phyloP scores from a whole-genome alignment of 352 stramenopile species.

The Pythium sp. region DNA sequence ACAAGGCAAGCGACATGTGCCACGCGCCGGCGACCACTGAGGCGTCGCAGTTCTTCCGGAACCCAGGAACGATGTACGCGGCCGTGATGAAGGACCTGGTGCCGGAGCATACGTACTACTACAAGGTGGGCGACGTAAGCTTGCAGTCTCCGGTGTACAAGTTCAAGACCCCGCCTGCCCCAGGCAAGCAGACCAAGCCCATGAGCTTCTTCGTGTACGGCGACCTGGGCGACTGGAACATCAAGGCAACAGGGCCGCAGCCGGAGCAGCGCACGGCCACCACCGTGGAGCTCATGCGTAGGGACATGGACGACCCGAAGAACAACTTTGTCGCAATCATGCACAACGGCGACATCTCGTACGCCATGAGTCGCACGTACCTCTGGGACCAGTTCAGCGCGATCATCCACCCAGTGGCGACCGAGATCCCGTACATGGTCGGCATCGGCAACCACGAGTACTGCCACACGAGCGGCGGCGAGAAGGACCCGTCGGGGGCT shows the following conservation, averaged over 20 bases:
- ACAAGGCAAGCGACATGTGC: constrained; percentile 29
- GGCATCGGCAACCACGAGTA: constrained; percentile 56
- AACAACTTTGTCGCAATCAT: constrained; percentile 50
- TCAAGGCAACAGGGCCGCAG: neutral
- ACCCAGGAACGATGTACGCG: constrained; percentile 24
- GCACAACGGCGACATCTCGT: constrained; percentile 72
- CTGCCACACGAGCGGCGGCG: constrained; percentile 46
- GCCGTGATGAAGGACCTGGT: constrained; percentile 20
- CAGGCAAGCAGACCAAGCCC: constrained; percentile 10
- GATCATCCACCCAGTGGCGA: constrained; percentile 62
- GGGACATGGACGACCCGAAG: constrained; percentile 19
- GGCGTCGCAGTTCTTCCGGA: constrained; percentile 15
- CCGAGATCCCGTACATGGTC: constrained; percentile 65
- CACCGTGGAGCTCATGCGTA: constrained; percentile 28
- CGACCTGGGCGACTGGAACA: constrained; percentile 54
- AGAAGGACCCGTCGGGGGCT: constrained; percentile 50
- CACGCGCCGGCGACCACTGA: constrained; percentile 21
- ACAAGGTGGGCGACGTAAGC: constrained; percentile 17
- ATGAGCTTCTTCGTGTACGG: constrained; percentile 66
- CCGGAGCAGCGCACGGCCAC: constrained; percentile 25
- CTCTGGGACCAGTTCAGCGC: constrained; percentile 72
- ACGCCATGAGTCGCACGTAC: constrained; percentile 47
- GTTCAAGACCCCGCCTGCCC: constrained; percentile 19
- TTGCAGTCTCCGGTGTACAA: constrained; percentile 16
- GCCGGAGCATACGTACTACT: constrained; percentile 22